Base-by-base conservation (phyloP, 2,329 filamentous ascomycete genomes). In the Ascocoryne sarcoides region DNA sequence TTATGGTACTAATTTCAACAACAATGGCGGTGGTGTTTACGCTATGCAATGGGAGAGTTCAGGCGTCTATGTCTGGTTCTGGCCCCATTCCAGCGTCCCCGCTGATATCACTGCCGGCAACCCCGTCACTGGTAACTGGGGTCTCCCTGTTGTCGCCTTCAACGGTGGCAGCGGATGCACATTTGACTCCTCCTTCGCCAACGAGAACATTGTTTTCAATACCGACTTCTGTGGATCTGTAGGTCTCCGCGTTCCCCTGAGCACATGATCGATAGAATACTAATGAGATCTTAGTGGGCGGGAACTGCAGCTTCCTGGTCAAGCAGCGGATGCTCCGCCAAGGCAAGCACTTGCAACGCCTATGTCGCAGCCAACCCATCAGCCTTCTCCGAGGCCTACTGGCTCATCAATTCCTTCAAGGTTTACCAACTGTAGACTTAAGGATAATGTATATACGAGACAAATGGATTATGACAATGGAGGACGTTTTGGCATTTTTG, bases 61-160 rank as follows among this genome's bases (percentile, higher is more conserved):
- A 1, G 73, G 70, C 41, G 82, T 93, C 58, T 78, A 71, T 41
- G 68, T 92, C 47, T 93, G 81, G 78, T 84, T 84, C 65, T 93
- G 88, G 61, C 66, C 78, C 2, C 74, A 82, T n/a, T 63, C 62
- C 20, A 57, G 61, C 7, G 73, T 89, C 30, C 86, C 87, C 0
- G 55, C 60, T 0, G 80, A 92, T 54, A 79, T 90, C 36, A 59
- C 63, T 4, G 60, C 62, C 14, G 50, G 51, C 21, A 65, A 52
- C 4, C 86, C 85, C 0, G 64, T 82, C 30, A 84, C 85, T 0
- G 59, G 62, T 0, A 61, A 56, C 12, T 93, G 86, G 86, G 82
- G 79, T 0, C 64, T 66, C 1, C 85, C 87, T 0, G 62, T 76
- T 5, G 84, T 82, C 1, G 62, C 74, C 4, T 93, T 90, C 56